Evolutionary conservation across 148 eudicot species (phyloP), one percentile per base, ranked within the genome.

Genomic region (Spergularia bocconei): DNA sequence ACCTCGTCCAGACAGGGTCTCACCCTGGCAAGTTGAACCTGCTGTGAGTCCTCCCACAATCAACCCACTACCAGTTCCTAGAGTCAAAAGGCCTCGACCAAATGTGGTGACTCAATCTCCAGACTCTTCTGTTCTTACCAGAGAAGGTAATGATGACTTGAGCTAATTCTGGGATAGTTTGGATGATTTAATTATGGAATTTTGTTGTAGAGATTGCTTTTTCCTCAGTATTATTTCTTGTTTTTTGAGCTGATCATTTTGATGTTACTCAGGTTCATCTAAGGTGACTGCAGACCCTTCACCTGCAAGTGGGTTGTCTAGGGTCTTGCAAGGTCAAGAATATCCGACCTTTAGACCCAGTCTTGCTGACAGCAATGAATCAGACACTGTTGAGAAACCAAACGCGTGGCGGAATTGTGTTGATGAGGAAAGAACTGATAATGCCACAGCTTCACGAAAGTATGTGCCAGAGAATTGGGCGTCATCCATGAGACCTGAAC

Each of bases 241-340:
- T 15, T 69, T 13, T 33, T 50, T 67, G 25, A 44, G n/a, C 70
- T 72, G 48, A 67, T 75, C 21, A 15, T 39, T 74, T 36, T 66
- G 17, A 36, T 16, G 14, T 77, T 69, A 19, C n/a, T 54, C 59
- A 93, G 97, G 89, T 81, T 84, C 86, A 47, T 79, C 87, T 47
- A 95, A 86, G 81, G 78, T 81, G 72, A 73, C 80, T 44, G 79
- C 81, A 73, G 94, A 95, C 85, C 87, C 88, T 86, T 77, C 81
- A 68, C 89, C 90, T 71, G 79, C 84, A 19, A 85, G 79, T 79
- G 92, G 88, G 74, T 82, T 86, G 56, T 72, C 90, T 39, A 89
- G 96, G 89, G 89, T 88, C 85, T 82, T 86, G 90, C 97, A 95
- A 89, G 93, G 92, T 88, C 97, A 92, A 92, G 99, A 96, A 82